phyloP scores from a whole-genome alignment of 2,329 filamentous ascomycete genomes.

The Aspergillus hortae region DNA sequence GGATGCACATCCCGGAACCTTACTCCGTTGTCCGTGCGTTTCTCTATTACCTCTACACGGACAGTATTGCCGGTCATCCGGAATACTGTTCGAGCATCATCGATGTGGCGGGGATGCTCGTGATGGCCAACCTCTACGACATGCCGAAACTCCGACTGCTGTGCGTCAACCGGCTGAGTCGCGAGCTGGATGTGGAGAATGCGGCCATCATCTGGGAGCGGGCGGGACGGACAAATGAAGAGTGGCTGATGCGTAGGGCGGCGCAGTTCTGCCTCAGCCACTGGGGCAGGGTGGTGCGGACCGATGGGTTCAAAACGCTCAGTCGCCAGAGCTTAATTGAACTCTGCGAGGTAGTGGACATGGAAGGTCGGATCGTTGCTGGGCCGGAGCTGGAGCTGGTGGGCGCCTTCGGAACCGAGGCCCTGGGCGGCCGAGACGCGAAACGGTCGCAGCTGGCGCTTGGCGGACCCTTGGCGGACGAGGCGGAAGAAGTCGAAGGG shows the following conservation, averaged over 20 bases:
- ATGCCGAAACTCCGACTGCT: slow-evolving; percentile 88
- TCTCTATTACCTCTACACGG: slow-evolving; percentile 93
- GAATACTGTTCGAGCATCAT: slow-evolving; percentile 63
- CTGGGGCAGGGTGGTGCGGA: slow-evolving; percentile 92
- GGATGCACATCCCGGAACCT: slow-evolving; percentile 96
- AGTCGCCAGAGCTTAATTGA: slow-evolving; percentile 79
- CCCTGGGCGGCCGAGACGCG: slow-evolving; percentile 34
- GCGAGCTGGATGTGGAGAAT: slow-evolving; percentile 90
- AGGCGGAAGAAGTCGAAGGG: slow-evolving; percentile 41
- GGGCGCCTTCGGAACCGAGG: slow-evolving; percentile 51
- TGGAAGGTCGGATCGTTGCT: slow-evolving; percentile 83
- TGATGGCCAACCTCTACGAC: slow-evolving; percentile 98
- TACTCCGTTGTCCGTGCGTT: slow-evolving; percentile 94
- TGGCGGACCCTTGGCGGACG: slow-evolving; percentile 26
- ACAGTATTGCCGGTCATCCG: slow-evolving; percentile 68
- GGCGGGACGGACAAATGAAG: slow-evolving; percentile 82
- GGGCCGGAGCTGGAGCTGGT: slow-evolving; percentile 75
- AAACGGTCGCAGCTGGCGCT: slow-evolving; percentile 29
- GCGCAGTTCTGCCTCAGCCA: slow-evolving; percentile 86
- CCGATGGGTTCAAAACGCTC: slow-evolving; percentile 77
- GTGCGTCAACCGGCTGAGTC: slow-evolving; percentile 83
- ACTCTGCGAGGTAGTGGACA: slow-evolving; percentile 88
- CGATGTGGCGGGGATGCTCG: slow-evolving; percentile 88
- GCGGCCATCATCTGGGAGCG: slow-evolving; percentile 96
- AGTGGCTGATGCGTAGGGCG: slow-evolving; percentile 87